Evolutionary conservation across 1,284 basidiomycete genomes (phyloP).

Genomic region (Puccinia horiana): DNA sequence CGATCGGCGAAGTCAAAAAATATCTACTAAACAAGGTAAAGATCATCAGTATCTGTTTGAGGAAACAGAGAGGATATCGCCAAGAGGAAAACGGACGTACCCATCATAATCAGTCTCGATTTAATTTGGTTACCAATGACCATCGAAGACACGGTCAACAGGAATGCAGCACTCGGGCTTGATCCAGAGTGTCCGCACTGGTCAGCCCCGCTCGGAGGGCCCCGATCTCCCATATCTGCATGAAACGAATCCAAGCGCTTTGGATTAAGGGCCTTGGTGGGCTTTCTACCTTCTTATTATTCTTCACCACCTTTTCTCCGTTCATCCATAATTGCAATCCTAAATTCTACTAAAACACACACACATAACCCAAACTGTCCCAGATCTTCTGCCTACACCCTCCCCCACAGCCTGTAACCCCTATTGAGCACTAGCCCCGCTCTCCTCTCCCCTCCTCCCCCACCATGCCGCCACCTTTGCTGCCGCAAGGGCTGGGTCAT

Average conservation of each 20-base stretch:
- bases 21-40: background rate
- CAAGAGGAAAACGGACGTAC: background rate
- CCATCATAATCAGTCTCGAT: background rate
- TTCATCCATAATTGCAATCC: no score
- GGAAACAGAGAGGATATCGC: background rate
- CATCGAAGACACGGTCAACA: background rate
- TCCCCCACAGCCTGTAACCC: background rate
- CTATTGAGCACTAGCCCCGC: background rate
- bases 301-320: background rate
- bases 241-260: no score
- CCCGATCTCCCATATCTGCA: no score
- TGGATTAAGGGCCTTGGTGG: no score
- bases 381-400: no score
- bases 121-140: background rate
- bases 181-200: background rate
- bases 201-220: no score
- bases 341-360: no score
- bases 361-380: no score
- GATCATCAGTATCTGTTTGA: background rate
- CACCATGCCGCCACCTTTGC: background rate
- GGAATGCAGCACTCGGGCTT: background rate
- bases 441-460: background rate
- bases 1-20: conserved; percentile 4
- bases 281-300: background rate
- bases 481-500: background rate